Evolutionary conservation across 2,329 filamentous ascomycete genomes (phyloP).

Genomic region (Penicillium sp.): DNA sequence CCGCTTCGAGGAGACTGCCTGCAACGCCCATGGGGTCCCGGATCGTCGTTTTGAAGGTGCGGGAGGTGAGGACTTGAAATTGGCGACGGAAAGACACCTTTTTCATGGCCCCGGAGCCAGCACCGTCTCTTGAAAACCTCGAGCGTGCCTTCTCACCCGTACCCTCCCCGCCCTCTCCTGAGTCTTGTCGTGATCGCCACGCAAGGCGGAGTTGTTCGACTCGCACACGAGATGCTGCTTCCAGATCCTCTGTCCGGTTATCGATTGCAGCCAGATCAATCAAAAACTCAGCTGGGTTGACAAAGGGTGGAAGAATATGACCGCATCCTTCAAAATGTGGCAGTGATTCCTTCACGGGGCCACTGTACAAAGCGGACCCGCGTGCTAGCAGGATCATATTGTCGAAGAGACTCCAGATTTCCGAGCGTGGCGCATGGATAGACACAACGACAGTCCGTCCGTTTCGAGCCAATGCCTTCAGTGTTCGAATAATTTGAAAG

Average conservation of each 20-base stretch:
- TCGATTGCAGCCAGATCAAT: slow-evolving; percentile 71
- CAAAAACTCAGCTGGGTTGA: slow-evolving; percentile 71
- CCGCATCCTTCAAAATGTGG: slow-evolving; percentile 59
- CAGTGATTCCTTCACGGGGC: slow-evolving; percentile 52
- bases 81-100: slow-evolving; percentile 58
- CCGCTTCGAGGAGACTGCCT: slow-evolving; percentile 62
- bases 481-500: slow-evolving; percentile 63
- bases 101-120: slow-evolving; percentile 19
- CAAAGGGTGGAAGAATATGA: slow-evolving; percentile 60
- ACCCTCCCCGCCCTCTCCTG: not conserved
- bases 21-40: slow-evolving; percentile 72
- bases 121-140: not conserved
- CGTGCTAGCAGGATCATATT: slow-evolving; percentile 62
- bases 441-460: slow-evolving; percentile 67
- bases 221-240: slow-evolving; percentile 53
- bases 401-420: slow-evolving; percentile 74
- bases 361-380: slow-evolving; percentile 64
- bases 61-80: slow-evolving; percentile 58
- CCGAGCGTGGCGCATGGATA: slow-evolving; percentile 70
- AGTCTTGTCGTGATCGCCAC: slow-evolving; percentile 43
- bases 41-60: slow-evolving; percentile 65
- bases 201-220: slow-evolving; percentile 56
- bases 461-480: slow-evolving; percentile 62
- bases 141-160: slow-evolving; percentile 1
- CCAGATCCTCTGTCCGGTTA: slow-evolving; percentile 61